Conservation (phyloP, 2,329 filamentous ascomycete genomes). For the Elsinoe perseae region DNA sequence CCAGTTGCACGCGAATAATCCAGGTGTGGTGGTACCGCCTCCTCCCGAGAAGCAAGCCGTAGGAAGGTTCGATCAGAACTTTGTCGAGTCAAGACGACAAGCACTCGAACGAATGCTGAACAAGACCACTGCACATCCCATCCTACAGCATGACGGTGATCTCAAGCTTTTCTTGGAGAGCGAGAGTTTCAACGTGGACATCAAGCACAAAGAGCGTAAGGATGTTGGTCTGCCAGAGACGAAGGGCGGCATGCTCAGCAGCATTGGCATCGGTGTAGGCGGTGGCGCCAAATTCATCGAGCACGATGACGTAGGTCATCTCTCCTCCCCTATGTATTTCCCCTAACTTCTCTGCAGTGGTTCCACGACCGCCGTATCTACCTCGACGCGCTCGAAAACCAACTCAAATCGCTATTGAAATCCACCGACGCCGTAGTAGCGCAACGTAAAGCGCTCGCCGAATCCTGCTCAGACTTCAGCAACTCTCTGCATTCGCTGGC, state of each 20-base stretch:
- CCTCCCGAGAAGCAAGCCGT: slow-evolving; percentile 97
- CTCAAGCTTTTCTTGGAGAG: slow-evolving; percentile 96
- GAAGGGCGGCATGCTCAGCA: slow-evolving; percentile 79
- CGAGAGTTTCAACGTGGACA: slow-evolving; percentile 88
- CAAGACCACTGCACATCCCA: slow-evolving; percentile 83
- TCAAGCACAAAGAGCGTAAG: slow-evolving; percentile 94
- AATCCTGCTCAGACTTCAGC: slow-evolving; percentile 89
- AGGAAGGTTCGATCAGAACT: slow-evolving; percentile 90
- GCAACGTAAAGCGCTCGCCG: slow-evolving; percentile 87
- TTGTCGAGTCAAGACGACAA: slow-evolving; percentile 84
- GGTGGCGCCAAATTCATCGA: slow-evolving; percentile 81
- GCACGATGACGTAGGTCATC: slow-evolving; percentile 73
- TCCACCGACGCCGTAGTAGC: slow-evolving; percentile 87
- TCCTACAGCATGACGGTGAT: slow-evolving; percentile 85
- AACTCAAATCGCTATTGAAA: slow-evolving; percentile 83
- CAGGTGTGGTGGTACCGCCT: slow-evolving; percentile 87
- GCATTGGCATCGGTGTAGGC: slow-evolving; percentile 70
- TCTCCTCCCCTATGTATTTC: slow-evolving; percentile 8
- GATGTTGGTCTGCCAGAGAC: slow-evolving; percentile 62
- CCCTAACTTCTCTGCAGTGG: slow-evolving; percentile 53
- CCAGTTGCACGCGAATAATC: slow-evolving; percentile 86
- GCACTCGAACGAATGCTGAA: slow-evolving; percentile 97
- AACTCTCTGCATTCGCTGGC: slow-evolving; percentile 87
- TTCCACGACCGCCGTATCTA: slow-evolving; percentile 96
- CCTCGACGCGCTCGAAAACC: slow-evolving; percentile 84